Conservation (phyloP, 169 alveolate species). For the Plasmodium fragile region DNA sequence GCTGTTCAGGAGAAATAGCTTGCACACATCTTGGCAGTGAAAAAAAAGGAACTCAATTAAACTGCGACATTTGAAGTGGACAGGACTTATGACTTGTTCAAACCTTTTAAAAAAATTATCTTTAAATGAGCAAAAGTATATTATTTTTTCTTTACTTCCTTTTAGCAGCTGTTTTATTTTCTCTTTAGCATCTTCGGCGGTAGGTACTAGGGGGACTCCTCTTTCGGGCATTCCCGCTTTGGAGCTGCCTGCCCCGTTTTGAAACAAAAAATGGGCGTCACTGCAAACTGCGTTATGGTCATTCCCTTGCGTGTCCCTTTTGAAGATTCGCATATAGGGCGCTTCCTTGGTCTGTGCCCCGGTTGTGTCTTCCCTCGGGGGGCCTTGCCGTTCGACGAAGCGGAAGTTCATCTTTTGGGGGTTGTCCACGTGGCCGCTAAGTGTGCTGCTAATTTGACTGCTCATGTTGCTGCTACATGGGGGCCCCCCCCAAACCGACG, state of each 20-base stretch:
- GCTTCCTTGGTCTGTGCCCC: background rate
- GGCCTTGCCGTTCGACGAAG: background rate
- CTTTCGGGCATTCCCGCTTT: background rate
- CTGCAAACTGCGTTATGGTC: background rate
- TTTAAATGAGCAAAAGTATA: constrained; percentile 1
- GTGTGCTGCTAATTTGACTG: too few species aligned
- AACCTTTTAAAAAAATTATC: constrained; percentile 23
- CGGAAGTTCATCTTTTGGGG: background rate
- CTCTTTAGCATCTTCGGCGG: constrained; percentile 18
- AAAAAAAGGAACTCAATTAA: constrained; percentile 28
- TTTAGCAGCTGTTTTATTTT: constrained; percentile 3
- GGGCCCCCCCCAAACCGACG: constrained; percentile 7
- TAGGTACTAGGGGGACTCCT: background rate
- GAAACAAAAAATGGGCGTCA: background rate
- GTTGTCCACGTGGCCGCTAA: background rate
- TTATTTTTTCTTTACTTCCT: background rate
- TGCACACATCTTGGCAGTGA: constrained; percentile 30
- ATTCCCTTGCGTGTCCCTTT: background rate
- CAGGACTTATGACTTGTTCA: background rate
- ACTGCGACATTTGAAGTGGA: constrained; percentile 7
- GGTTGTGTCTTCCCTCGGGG: background rate
- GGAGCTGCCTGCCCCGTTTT: background rate
- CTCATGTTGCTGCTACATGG: background rate
- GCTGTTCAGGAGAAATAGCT: constrained; percentile 1
- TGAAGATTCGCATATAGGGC: background rate